Base-by-base conservation (phyloP, 2,329 filamentous ascomycete genomes). In the Colletotrichum tropicale region DNA sequence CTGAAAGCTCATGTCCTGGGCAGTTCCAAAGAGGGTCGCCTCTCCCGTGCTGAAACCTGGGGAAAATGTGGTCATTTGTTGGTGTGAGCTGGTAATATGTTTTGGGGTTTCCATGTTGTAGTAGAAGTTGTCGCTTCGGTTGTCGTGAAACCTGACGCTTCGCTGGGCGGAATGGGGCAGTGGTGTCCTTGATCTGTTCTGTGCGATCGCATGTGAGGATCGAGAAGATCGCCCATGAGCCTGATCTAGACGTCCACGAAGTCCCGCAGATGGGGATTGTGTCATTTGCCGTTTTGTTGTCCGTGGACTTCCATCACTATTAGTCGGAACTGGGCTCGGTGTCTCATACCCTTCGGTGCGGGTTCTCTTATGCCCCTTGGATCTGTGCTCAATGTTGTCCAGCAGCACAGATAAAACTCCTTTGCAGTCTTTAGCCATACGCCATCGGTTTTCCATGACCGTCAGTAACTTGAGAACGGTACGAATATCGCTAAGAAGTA, bases 371-470 rank as follows among this genome's bases (percentile, higher is more conserved):
- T 56, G 70, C 18, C 21, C 13, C 16, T 32, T 43, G 3, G 13
- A 15, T 10, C 26, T 58, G 4, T 12, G n/a, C 30, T 67, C 48
- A 21, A 77, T 66, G 6, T 48, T 68, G 8, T 38, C 12, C 8
- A 74, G 32, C 6, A 77, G 55, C 8, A 68, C 32, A 15, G 56
- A 76, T 3, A 76, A 69, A 16, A 76, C 73, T 15, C 65, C 70
- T 43, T 55, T 72, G 43, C 74, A 77, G 55, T 77, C 66, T 8
- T 55, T n/a, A n/a, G 76, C 69, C 66, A 73, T 70, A 4, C 32
- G 61, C 73, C 74, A 76, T 30, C 74, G 69, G 8, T 16, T 52
- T 9, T 24, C 48, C 70, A 76, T 74, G 7, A 21, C 24, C 3
- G 43, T 32, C 26, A 76, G 55, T 3, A 77, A 16, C 13, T 30